Base-by-base conservation (phyloP, 345 rosid species). In the Lumnitzera racemosa region DNA sequence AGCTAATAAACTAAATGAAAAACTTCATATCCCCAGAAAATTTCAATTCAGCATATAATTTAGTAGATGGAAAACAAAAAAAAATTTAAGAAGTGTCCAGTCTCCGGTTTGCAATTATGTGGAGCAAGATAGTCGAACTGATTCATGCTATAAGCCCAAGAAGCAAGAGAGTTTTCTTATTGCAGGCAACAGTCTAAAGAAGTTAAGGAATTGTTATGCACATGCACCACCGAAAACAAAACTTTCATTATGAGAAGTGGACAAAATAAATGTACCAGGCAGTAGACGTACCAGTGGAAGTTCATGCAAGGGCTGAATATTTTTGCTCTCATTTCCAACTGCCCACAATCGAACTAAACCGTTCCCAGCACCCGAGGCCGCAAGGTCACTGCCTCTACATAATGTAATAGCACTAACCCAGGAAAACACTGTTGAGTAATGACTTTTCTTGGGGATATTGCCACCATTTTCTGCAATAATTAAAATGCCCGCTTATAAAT, bases 331-430 rank as follows among this genome's bases (percentile, higher is more conserved):
- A 64, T 72, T 80, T 65, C 79, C 91, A 47, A 83, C 61, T 63
- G 82, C 79, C 98, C 92, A 88, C 64, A 90, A 65, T 57, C 77
- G 82, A 50, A 95, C 85, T 64, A 43, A 80, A 52, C 94, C 98
- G 74, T 82, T 83, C 68, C 98, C 99, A 67, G 98, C 98, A 66
- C 99, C 98, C 55, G 99, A 90, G 61, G 91, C 98, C 12, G 82
- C 96, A 74, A 95, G 89, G 78, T 95, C 96, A 67, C 96, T 86
- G 64, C 91, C 90, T 76, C 94, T 82, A 70, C 94, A 85, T 25
- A 76, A 79, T 67, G 82, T 56, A 12, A 91, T 79, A 53, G 98
- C 87, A 69, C 81, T 81, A 31, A 88, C 96, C 99, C 99, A 95
- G 57, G 96, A 88, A 77, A 61, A 68, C 29, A 80, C 83, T 61